Base-by-base conservation (phyloP, 192 early-diverging fungal species). In the Mortierella hygrophila region DNA sequence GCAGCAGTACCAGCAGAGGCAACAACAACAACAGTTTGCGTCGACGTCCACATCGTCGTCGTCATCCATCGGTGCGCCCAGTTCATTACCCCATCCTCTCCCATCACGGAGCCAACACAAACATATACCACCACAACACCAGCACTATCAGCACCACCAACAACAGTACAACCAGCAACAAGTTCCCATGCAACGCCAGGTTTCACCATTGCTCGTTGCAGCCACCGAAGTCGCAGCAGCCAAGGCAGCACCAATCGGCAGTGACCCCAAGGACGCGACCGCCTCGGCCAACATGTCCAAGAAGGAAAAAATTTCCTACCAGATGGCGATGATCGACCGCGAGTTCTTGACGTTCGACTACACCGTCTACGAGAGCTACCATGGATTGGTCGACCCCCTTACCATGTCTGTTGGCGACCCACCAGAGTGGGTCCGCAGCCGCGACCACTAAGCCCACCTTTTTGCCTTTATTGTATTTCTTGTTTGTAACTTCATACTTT, bases 281-380 rank as follows among this genome's bases (percentile, higher is more conserved):
- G 49, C 75, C 6, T 55, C 79, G 0, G 75, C 72, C 40, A 91
- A 89, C 54, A 78, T 90, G 65, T 74, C 88, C 3, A 78, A 88
- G 46, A 88, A 84, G 60, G 93, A 93, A 57, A 79, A 88, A 49
- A 70, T 90, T 63, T 89, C 90, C 47, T 85, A 88, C 29, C 95
- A 96, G 81, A 91, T 96, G 88, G 90, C 93, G 54, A 82, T 91
- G 47, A 94, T 98, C 42, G 89, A 95, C 74, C 92, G 90, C 23
- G 84, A 92, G 49, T 98, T 97, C 85, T 91, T 92, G 52, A 80
- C 91, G 6, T 98, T 96, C 89, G 96, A 97, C 85, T 97, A 93
- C 77, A 92, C 93, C 52, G 93, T 97, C 69, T 96, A 93, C 83
- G 95, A 97, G 70, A 89, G 89, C 72, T 95, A 96, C 79, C 88